Percentiles rank a stretch among this genome's conserved stretches.
These are phyloP conservation scores for Huntiella decipiens DNA, from an alignment of 2,329 filamentous ascomycete species.

Conservation along the genomic window DNA sequence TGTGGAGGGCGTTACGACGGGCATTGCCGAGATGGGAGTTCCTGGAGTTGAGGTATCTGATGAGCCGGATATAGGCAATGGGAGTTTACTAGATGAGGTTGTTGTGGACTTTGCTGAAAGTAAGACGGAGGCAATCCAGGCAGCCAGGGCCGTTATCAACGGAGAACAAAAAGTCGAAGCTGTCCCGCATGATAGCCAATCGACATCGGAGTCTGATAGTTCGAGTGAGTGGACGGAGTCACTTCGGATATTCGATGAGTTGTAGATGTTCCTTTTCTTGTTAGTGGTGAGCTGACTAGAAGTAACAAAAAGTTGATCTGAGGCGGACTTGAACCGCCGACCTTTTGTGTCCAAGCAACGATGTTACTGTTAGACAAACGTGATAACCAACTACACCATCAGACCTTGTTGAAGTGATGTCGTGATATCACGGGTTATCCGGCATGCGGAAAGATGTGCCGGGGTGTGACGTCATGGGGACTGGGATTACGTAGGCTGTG, in stretches of 20 bases:
- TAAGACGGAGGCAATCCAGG: not conserved
- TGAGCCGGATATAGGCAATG: not conserved
- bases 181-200: slow-evolving; percentile 3
- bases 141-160: not conserved
- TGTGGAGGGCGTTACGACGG: not conserved
- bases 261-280: slow-evolving; percentile 16
- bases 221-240: slow-evolving; percentile 15
- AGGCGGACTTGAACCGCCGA: slow-evolving; percentile 9
- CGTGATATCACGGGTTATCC: no score
- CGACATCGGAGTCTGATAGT: slow-evolving; percentile 13
- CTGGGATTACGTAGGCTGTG: no score
- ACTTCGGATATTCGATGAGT: slow-evolving; percentile 27
- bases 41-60: no score
- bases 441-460: no score
- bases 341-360: slow-evolving; percentile 5
- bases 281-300: not conserved
- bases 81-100: not conserved
- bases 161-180: not conserved
- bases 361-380: slow-evolving; percentile 8
- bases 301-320: slow-evolving; percentile 3
- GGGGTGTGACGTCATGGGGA: no score
- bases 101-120: not conserved
- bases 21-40: not conserved
- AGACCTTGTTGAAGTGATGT: not conserved
- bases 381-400: slow-evolving; percentile 11